phyloP scores from a whole-genome alignment of 257 asterid species.

The Plantago elongata region DNA sequence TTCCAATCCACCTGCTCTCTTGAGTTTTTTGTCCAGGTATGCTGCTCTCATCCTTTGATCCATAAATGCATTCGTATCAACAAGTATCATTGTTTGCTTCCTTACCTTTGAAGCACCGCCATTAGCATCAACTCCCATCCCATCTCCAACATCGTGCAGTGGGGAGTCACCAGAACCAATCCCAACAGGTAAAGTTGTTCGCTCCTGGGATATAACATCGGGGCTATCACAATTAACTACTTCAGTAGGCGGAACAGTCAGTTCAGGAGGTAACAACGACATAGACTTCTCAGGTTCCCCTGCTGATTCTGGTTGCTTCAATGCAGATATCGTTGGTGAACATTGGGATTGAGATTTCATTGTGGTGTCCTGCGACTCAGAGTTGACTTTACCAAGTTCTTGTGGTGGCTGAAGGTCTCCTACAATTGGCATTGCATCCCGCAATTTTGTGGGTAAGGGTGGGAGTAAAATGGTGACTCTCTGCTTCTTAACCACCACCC shows the following conservation, averaged over 20 bases:
- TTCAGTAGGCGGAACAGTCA: slow-evolving; percentile 20
- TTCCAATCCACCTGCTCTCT: slow-evolving; percentile 79
- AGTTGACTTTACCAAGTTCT: slow-evolving; percentile 23
- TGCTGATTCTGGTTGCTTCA: slow-evolving; percentile 16
- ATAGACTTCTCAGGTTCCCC: slow-evolving; percentile 37
- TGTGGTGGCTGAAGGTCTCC: slow-evolving; percentile 33
- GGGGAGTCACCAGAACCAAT: slow-evolving; percentile 32
- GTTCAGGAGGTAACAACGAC: slow-evolving; percentile 36
- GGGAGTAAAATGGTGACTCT: slow-evolving; percentile 76
- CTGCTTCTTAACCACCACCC: slow-evolving; percentile 84
- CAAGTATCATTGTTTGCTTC: slow-evolving; percentile 32
- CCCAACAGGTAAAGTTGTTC: slow-evolving; percentile 25
- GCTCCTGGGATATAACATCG: slow-evolving; percentile 23
- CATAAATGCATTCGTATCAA: slow-evolving; percentile 31
- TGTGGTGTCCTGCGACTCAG: slow-evolving; percentile 13
- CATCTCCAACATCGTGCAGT: slow-evolving; percentile 21
- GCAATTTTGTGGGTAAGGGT: slow-evolving; percentile 45
- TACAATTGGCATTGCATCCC: slow-evolving; percentile 21
- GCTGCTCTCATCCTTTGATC: slow-evolving; percentile 56
- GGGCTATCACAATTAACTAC: slow-evolving; percentile 32
- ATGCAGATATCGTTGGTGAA: slow-evolving; percentile 22
- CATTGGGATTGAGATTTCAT: not conserved
- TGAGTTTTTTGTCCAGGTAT: slow-evolving; percentile 56
- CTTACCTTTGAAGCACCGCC: slow-evolving; percentile 20
- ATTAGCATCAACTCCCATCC: slow-evolving; percentile 15